Evolutionary conservation across 495 filamentous ascomycete species (phyloP), one percentile per base, ranked within the genome.

Genomic region (Aspergillus indologenus): DNA sequence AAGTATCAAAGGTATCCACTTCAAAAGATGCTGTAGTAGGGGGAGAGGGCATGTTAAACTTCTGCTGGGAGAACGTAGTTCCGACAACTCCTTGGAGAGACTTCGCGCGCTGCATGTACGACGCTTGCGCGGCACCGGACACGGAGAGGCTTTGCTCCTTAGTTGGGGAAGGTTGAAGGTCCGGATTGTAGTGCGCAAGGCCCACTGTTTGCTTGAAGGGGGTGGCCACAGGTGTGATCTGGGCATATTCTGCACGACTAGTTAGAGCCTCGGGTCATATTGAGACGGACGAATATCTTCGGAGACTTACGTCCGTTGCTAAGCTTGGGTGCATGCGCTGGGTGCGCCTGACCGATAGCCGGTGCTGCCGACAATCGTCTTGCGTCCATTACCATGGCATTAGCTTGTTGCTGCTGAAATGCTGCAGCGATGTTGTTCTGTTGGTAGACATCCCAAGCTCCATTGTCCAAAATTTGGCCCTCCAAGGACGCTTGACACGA

Each of bases 261-360:
- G 51, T 76, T 61, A 68, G 61, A 45, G 42, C 12, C 29, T 20
- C 19, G n/a, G 22, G 53, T n/a, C 15, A 9, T 23, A 9, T 9
- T 18, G 17, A 6, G 5, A 22, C 29, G 9, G 3, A 5, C 19
- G 45, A 46, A n/a, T n/a, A n/a, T n/a, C 4, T 19, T 54, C 19
- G 31, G 42, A 31, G 18, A 24, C 82, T 73, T 76, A 87, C 87
- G 74, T 53, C 65, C 66, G 54, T 67, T 75, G 68, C 77, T 79
- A 64, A 85, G 83, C 45, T 71, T 78, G 62, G 84, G 87, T 26
- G 85, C 90, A 60, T 77, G 71, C 43, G 85, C 83, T 61, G 79
- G 77, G 58, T 79, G 78, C 34, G 67, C 65, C 18, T 65, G 67
- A 42, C 65, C 63, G 48, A 58, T 57, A 62, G 77, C 72, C 56